Evolutionary conservation across 164 flowering plant genomes (phyloP), one percentile per base, ranked within the genome.

Genomic region (Hamamelis virginiana): DNA sequence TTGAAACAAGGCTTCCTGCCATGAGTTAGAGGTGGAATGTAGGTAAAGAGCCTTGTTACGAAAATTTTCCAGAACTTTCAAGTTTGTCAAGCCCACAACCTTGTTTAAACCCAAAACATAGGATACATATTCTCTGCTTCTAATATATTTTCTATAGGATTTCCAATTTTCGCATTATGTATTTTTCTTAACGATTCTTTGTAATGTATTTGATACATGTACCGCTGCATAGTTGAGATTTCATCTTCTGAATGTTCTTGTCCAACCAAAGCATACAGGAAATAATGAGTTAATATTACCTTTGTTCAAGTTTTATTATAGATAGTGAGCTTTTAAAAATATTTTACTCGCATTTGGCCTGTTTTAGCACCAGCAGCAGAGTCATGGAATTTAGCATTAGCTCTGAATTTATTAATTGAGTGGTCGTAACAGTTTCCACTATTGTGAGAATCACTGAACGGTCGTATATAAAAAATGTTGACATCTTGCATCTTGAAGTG

Each of bases 161-260:
- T 21, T 65, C 41, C 21, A 9, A 5, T 15, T 59, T 22, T 23
- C 8, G 59, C 71, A 38, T 46, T 45, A 62, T 67, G 44, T 62
- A 55, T 56, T 33, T 61, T 66, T 64, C 33, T 46, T 26, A 56
- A 52, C 19, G 38, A 70, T 70, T 75, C 70, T 66, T 75, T 74
- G 48, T 38, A 45, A 59, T 69, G 69, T 65, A 69, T 64, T 50
- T 21, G 9, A 65, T 33, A 65, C 25, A 28, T 18, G 25, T 45
- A n/a, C 16, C 38, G 21, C 16, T 27, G 58, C 58, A 51, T 69
- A 70, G 60, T n/a, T 65, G 47, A 69, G 65, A 18, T 33, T 53
- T 55, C 14, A 22, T 46, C 43, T 61, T 19, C 64, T 43, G 21
- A 16, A 38, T 59, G 28, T 55, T 56, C 23, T 25, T 47, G 13